Percentiles rank a stretch among this genome's conserved stretches.
Conservation (phyloP, 495 filamentous ascomycete species). For the Astrothelium macrocarpum region DNA sequence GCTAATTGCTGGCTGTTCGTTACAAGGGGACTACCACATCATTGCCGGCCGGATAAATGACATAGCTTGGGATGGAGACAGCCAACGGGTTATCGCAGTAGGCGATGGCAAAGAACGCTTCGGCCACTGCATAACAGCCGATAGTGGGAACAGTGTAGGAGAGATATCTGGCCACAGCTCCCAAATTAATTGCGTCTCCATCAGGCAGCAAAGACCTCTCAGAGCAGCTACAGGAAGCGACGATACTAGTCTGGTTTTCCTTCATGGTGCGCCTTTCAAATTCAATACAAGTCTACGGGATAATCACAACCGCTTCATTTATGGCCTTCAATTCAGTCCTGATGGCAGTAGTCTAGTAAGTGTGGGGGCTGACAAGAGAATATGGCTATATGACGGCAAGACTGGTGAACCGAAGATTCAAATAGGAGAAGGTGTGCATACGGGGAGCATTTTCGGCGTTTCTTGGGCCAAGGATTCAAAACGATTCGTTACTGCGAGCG, state of each 20-base stretch:
- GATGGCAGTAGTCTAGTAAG: constrained; percentile 77
- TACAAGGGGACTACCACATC: constrained; percentile 74
- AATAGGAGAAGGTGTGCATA: constrained; percentile 76
- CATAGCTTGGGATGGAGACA: constrained; percentile 94
- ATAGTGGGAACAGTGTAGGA: constrained; percentile 90
- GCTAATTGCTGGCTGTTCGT: not conserved
- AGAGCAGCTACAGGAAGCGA: constrained; percentile 86
- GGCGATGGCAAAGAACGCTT: constrained; percentile 89
- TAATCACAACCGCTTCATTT: constrained; percentile 78
- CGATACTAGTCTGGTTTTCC: constrained; percentile 80
- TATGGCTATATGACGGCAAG: constrained; percentile 92
- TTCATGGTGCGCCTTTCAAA: constrained; percentile 90
- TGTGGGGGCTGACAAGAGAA: constrained; percentile 78
- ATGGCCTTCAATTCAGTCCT: constrained; percentile 81
- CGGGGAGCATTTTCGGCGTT: constrained; percentile 83
- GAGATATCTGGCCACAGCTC: constrained; percentile 86
- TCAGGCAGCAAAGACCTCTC: constrained; percentile 80
- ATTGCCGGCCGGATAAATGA: constrained; percentile 93
- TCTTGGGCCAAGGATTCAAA: constrained; percentile 87
- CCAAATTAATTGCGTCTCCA: constrained; percentile 80
- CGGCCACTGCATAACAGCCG: constrained; percentile 89
- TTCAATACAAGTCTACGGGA: constrained; percentile 69
- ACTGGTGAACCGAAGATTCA: constrained; percentile 70
- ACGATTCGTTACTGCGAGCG: constrained; percentile 80
- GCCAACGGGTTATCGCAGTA: constrained; percentile 89